phyloP scores from a whole-genome alignment of 2,329 filamentous ascomycete genomes.

The Phialocephala sp. region DNA sequence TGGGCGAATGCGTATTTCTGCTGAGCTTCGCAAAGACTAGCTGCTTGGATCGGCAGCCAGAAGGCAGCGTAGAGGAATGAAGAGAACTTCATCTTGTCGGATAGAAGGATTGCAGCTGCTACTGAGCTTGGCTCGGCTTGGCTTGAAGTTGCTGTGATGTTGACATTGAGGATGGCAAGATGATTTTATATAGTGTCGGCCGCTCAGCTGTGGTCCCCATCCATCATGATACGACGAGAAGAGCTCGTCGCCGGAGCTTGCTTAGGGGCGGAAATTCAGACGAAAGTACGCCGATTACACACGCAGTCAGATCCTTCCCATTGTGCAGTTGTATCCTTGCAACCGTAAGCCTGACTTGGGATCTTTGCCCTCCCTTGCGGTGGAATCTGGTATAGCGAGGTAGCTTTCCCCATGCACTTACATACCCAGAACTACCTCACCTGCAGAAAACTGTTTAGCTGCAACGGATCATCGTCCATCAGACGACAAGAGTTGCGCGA shows the following conservation, averaged over 20 bases:
- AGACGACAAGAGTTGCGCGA: not conserved
- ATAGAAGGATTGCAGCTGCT: not conserved
- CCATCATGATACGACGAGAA: not conserved
- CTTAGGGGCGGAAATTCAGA: not conserved
- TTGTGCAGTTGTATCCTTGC: not conserved
- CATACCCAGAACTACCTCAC: not conserved
- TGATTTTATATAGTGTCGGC: slow-evolving; percentile 2
- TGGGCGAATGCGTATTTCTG: slow-evolving; percentile 42
- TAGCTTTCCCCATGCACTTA: not conserved
- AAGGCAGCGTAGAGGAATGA: slow-evolving; percentile 15
- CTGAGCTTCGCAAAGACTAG: slow-evolving; percentile 20
- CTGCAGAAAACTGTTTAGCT: not conserved
- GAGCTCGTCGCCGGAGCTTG: not conserved
- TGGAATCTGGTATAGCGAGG: too few species aligned
- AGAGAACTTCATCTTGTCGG: slow-evolving; percentile 26
- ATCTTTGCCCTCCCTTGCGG: too few species aligned
- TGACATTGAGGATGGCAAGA: not conserved
- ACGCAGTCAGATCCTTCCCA: slow-evolving; percentile 5
- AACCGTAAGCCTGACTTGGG: not conserved
- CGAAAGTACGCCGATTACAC: not conserved
- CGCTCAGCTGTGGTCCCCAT: not conserved
- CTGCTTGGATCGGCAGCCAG: slow-evolving; percentile 18
- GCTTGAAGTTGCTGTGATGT: not conserved
- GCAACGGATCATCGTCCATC: not conserved
- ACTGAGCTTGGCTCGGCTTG: not conserved